phyloP scores from a whole-genome alignment of 2,329 filamentous ascomycete genomes.

The Cryoendolithus antarcticus region DNA sequence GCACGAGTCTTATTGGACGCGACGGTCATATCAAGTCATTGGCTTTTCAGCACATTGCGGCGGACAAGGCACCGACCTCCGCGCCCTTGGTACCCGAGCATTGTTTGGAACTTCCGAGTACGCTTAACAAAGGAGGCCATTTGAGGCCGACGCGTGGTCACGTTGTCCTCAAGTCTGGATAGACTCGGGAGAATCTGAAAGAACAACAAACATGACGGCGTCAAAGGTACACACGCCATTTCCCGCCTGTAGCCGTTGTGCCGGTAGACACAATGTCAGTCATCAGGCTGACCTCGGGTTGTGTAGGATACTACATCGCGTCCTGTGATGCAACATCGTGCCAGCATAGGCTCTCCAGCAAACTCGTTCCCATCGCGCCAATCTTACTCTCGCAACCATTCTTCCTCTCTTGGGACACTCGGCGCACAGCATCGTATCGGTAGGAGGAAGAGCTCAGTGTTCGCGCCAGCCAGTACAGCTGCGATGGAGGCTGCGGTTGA shows the following conservation, averaged over 20 bases:
- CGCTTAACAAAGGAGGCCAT: no score
- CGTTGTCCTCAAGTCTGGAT: no score
- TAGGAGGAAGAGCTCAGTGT: constrained; percentile 84
- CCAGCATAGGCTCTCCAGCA: constrained; percentile 39
- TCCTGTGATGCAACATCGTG: constrained; percentile 33
- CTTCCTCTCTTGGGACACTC: constrained; percentile 61
- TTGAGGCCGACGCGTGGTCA: no score
- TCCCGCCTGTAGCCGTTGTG: constrained; percentile 5
- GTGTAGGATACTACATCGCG: constrained; percentile 23
- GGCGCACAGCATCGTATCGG: constrained; percentile 70
- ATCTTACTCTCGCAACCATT: constrained; percentile 61
- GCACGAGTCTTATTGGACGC: no score
- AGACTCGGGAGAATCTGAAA: no score
- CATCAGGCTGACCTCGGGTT: neutral
- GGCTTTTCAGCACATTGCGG: no score
- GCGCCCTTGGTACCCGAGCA: no score
- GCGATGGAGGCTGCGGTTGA: constrained; percentile 57
- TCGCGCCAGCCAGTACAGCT: constrained; percentile 60
- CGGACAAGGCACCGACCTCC: no score
- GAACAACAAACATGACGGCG: constrained; percentile 8
- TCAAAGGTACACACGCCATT: constrained; percentile 10
- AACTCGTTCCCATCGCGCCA: constrained; percentile 52
- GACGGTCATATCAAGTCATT: no score
- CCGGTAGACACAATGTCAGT: neutral
- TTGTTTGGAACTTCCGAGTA: no score